Percentiles rank a stretch among this genome's conserved stretches.
phyloP scores from a whole-genome alignment of 495 filamentous ascomycete species.

The Hapsidospora chrysogenum region DNA sequence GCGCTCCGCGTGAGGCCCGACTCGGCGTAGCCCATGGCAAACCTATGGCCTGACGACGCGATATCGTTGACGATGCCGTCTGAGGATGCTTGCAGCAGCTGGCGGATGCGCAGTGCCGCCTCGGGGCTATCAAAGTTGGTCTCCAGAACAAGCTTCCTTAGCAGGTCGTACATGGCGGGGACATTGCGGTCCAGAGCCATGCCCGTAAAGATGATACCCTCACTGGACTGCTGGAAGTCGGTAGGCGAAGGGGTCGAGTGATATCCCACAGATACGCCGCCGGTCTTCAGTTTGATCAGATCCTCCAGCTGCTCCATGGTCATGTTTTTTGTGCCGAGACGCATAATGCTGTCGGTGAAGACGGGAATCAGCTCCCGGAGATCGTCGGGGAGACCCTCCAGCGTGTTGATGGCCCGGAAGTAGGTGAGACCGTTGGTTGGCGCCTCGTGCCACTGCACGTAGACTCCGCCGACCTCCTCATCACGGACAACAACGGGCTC shows the following conservation, averaged over 20 bases:
- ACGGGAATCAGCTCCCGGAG: slow-evolving; percentile 73
- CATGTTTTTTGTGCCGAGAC: slow-evolving; percentile 71
- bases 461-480: slow-evolving; percentile 41
- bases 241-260: slow-evolving; percentile 59
- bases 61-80: slow-evolving; percentile 86
- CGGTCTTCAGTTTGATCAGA: slow-evolving; percentile 87
- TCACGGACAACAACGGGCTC: slow-evolving; percentile 53
- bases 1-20: slow-evolving; percentile 58
- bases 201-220: slow-evolving; percentile 70
- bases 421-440: slow-evolving; percentile 94
- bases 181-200: slow-evolving; percentile 81
- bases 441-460: slow-evolving; percentile 79
- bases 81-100: slow-evolving; percentile 68
- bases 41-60: slow-evolving; percentile 73
- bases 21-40: slow-evolving; percentile 66
- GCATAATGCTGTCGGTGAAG: slow-evolving; percentile 84
- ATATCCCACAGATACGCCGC: slow-evolving; percentile 70
- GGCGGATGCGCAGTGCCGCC: slow-evolving; percentile 64
- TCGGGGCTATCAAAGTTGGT: slow-evolving; percentile 76
- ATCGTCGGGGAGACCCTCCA: slow-evolving; percentile 70
- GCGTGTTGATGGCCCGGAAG: slow-evolving; percentile 71
- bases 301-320: slow-evolving; percentile 93
- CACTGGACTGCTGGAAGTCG: slow-evolving; percentile 48
- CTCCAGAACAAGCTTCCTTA: slow-evolving; percentile 63
- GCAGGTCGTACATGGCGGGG: slow-evolving; percentile 73